These are phyloP conservation scores for Medicago truncatula DNA, from an alignment of 306 rosid genomes.

Conservation along the genomic window DNA sequence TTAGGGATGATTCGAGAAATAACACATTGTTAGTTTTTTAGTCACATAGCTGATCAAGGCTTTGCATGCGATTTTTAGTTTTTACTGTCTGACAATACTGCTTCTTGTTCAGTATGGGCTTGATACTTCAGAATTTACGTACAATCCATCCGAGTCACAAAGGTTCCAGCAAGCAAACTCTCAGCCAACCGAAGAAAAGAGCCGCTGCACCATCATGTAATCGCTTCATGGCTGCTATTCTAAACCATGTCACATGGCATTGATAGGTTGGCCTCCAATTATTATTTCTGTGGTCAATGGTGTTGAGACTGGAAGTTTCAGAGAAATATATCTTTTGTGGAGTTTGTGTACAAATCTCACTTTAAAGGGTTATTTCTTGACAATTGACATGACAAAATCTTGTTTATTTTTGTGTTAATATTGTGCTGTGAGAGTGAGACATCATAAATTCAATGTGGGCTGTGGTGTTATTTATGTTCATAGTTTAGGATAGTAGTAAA, in stretches of 20 bases:
- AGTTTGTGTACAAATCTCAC: conserved; percentile 49
- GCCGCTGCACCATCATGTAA: conserved; percentile 90
- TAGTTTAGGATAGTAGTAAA: conserved; percentile 28
- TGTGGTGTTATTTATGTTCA: conserved; percentile 15
- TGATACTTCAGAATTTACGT: conserved; percentile 89
- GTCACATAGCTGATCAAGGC: conserved; percentile 32
- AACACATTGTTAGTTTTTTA: conserved; percentile 9
- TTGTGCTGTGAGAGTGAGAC: conserved; percentile 29
- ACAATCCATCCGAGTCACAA: conserved; percentile 89
- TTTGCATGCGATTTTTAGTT: conserved; percentile 1
- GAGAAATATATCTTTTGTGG: conserved; percentile 39
- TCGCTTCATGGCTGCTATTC: conserved; percentile 34
- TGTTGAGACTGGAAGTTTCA: conserved; percentile 39
- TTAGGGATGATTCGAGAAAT: neutral
- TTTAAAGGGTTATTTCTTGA: conserved; percentile 45
- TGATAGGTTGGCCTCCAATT: conserved; percentile 33
- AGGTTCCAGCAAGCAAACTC: conserved; percentile 73
- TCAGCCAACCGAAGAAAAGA: conserved; percentile 90
- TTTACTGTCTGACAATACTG: conserved; percentile 10
- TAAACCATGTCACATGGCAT: conserved; percentile 25
- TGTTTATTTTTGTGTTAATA: conserved; percentile 40
- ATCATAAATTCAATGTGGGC: neutral
- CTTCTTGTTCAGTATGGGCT: conserved; percentile 82
- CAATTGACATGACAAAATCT: conserved; percentile 40
- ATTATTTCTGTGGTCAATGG: conserved; percentile 33